These are phyloP conservation scores for Eucalyptus caleyi DNA, from an alignment of 345 rosid species.

Conservation along the genomic window DNA sequence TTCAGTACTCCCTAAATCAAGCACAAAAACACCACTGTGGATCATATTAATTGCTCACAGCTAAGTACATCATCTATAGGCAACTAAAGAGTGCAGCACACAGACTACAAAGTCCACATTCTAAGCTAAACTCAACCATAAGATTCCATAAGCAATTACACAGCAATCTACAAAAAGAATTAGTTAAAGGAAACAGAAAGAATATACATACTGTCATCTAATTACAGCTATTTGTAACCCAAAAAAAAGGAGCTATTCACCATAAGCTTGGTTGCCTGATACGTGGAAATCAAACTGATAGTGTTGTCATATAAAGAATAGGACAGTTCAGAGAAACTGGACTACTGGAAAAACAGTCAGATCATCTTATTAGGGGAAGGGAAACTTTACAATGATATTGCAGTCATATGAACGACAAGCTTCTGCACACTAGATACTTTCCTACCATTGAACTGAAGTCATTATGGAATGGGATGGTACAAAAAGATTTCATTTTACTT, in stretches of 20 bases:
- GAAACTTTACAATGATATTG: background rate
- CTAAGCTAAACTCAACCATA: background rate
- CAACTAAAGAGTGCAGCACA: background rate
- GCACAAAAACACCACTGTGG: background rate
- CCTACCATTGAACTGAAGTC: background rate
- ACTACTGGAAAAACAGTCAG: background rate
- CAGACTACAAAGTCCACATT: background rate
- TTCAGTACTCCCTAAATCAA: conserved; percentile 65
- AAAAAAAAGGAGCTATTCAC: background rate
- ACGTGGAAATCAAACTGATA: background rate
- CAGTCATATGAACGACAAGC: background rate
- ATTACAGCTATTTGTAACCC: background rate
- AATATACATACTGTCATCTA: background rate
- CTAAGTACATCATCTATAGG: background rate
- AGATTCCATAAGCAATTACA: background rate
- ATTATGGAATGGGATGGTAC: background rate
- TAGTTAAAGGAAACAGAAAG: background rate
- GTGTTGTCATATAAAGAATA: background rate
- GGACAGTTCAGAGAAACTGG: background rate
- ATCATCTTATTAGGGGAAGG: background rate
- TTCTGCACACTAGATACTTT: background rate
- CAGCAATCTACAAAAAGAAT: background rate
- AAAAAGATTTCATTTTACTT: background rate
- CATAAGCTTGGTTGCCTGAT: background rate
- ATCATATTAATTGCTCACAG: background rate